A percentile compares a stretch with the other conserved stretches of the same genome.
Conservation (phyloP, 2,329 filamentous ascomycete species). For the Botrytis tulipae region DNA sequence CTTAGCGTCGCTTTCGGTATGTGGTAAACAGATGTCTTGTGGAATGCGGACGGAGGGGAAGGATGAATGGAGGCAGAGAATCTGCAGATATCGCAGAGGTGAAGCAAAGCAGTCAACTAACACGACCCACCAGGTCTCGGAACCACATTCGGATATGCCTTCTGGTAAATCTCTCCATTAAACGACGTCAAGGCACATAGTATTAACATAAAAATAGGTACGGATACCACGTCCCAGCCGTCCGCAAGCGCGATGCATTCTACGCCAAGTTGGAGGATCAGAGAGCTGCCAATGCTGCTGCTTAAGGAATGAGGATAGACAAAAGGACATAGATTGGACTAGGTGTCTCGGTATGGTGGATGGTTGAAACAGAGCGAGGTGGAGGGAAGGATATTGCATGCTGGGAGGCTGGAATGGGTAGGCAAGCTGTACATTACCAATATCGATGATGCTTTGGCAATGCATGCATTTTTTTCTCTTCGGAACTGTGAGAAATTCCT, state of each 20-base stretch:
- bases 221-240: slow-evolving; percentile 46
- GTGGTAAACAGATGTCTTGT: slow-evolving; percentile 29
- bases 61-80: neutral
- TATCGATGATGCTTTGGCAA: slow-evolving; percentile 33
- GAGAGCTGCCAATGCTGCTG: slow-evolving; percentile 38
- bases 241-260: slow-evolving; percentile 43
- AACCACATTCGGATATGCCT: slow-evolving; percentile 51
- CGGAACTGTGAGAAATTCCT: neutral
- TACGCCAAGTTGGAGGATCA: slow-evolving; percentile 45
- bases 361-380: neutral
- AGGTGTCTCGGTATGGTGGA: neutral
- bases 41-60: neutral
- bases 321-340: slow-evolving; percentile 10
- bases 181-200: neutral
- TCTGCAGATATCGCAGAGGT: slow-evolving; percentile 8
- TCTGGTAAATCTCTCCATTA: slow-evolving; percentile 47
- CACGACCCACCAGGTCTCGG: slow-evolving; percentile 48
- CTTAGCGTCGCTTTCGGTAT: slow-evolving; percentile 55
- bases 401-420: slow-evolving; percentile 20
- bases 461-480: slow-evolving; percentile 29
- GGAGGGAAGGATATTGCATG: neutral
- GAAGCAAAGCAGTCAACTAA: slow-evolving; percentile 18
- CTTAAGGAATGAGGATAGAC: slow-evolving; percentile 27
- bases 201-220: slow-evolving; percentile 29
- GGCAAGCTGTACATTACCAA: slow-evolving; percentile 38